Percentiles rank a stretch among this genome's conserved stretches.
phyloP scores from a whole-genome alignment of 2,329 filamentous ascomycete genomes.

The Penicillium hordei region DNA sequence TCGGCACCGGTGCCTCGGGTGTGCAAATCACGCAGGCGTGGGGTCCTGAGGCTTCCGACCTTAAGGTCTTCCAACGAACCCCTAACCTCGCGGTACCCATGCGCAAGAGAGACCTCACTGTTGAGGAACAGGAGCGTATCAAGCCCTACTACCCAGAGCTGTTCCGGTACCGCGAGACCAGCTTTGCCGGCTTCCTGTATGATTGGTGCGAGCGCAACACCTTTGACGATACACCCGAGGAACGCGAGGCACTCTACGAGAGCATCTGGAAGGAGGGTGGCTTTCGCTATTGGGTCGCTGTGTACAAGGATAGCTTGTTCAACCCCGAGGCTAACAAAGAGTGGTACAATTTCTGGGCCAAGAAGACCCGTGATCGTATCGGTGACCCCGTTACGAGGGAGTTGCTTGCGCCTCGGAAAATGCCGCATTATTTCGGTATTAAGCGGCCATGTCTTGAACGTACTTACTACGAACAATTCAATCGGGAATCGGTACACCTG shows the following conservation, averaged over 20 bases:
- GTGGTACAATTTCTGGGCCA: slow-evolving; percentile 57
- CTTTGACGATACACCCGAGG: slow-evolving; percentile 54
- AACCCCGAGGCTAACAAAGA: slow-evolving; percentile 53
- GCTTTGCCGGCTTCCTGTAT: slow-evolving; percentile 61
- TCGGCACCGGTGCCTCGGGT: slow-evolving; percentile 58
- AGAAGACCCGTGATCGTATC: slow-evolving; percentile 53
- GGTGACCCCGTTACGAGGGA: slow-evolving; percentile 51
- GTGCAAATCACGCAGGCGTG: slow-evolving; percentile 61
- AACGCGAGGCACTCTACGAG: slow-evolving; percentile 54
- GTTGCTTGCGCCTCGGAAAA: slow-evolving; percentile 53
- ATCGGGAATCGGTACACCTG: slow-evolving; percentile 48
- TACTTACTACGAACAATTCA: slow-evolving; percentile 52
- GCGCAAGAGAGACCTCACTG: slow-evolving; percentile 51
- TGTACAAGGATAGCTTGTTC: slow-evolving; percentile 55
- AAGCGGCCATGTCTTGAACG: slow-evolving; percentile 53
- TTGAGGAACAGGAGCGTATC: slow-evolving; percentile 51
- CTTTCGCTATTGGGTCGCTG: slow-evolving; percentile 56
- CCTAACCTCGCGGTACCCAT: slow-evolving; percentile 66
- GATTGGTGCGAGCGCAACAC: slow-evolving; percentile 57
- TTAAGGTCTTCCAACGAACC: slow-evolving; percentile 65
- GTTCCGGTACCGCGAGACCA: slow-evolving; percentile 54
- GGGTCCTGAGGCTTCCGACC: slow-evolving; percentile 52
- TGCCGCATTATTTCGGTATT: slow-evolving; percentile 56
- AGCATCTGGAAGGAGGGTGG: slow-evolving; percentile 53
- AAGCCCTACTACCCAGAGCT: slow-evolving; percentile 52